Conservation (phyloP, 352 stramenopile genomes). For the Globisporangium splendens region DNA sequence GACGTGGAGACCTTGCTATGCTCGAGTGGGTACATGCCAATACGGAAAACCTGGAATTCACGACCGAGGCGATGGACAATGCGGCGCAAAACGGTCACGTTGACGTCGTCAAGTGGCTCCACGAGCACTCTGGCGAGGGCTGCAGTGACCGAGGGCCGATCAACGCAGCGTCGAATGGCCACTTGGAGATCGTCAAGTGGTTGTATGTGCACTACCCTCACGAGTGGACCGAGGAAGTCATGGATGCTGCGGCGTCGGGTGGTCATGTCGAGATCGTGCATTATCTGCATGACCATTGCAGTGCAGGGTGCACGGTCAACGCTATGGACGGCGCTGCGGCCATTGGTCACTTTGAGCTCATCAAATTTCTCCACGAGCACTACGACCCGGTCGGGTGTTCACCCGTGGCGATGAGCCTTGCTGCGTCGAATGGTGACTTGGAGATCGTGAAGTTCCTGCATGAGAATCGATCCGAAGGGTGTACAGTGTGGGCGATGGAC, state of each 20-base stretch:
- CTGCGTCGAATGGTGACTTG: background rate
- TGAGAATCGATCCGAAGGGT: constrained; percentile 5
- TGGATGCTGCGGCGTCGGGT: constrained; percentile 32
- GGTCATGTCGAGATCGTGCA: constrained; percentile 34
- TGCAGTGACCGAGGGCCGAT: background rate
- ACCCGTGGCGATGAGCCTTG: constrained; percentile 11
- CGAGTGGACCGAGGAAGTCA: constrained; percentile 26
- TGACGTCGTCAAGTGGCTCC: background rate
- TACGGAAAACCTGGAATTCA: background rate
- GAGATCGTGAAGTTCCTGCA: constrained; percentile 5
- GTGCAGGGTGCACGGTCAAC: constrained; percentile 20
- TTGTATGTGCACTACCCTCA: constrained; percentile 24
- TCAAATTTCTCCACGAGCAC: constrained; percentile 8
- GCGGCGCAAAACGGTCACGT: background rate
- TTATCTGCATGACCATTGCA: constrained; percentile 31
- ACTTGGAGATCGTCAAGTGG: constrained; percentile 9
- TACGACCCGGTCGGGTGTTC: background rate
- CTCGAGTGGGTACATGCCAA: background rate
- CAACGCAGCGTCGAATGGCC: background rate
- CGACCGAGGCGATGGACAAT: constrained; percentile 9
- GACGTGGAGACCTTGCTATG: constrained; percentile 1
- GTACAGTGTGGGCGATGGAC: constrained; percentile 5
- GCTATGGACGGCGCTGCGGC: constrained; percentile 32
- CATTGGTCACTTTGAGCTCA: constrained; percentile 17
- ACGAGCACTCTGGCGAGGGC: background rate